Evolutionary conservation across 2,329 filamentous ascomycete genomes (phyloP).

Genomic region (Hymenotorrendiella dingleyae): DNA sequence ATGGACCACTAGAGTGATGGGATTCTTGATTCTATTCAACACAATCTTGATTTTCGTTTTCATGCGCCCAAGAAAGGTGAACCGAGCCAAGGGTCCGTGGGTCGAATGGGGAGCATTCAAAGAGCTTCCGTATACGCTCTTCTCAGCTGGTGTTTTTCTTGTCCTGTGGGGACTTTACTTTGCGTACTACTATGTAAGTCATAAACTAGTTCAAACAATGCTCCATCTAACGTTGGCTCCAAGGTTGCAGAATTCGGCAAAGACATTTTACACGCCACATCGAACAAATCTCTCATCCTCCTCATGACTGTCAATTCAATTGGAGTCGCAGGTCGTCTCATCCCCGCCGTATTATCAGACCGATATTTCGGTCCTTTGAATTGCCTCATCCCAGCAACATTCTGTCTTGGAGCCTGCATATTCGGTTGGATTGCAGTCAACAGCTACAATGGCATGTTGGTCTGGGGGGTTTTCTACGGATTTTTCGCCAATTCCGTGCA

Average conservation of each 20-base stretch:
- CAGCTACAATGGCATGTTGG: constrained; percentile 38
- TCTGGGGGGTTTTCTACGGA: constrained; percentile 46
- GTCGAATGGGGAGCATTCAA: neutral
- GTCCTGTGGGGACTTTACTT: constrained; percentile 1
- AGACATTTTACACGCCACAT: constrained; percentile 30
- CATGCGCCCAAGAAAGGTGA: neutral
- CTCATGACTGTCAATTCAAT: constrained; percentile 48
- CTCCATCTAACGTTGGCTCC: constrained; percentile 28
- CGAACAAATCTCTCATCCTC: constrained; percentile 39
- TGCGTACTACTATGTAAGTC: constrained; percentile 1
- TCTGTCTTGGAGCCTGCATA: constrained; percentile 30
- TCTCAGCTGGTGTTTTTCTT: neutral
- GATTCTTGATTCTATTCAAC: constrained; percentile 32
- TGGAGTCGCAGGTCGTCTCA: constrained; percentile 40
- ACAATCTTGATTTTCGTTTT: neutral
- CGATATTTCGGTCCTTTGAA: constrained; percentile 45
- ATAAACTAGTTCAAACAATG: neutral
- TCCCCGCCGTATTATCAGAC: constrained; percentile 41
- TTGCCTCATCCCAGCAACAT: constrained; percentile 39
- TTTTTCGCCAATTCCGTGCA: constrained; percentile 44
- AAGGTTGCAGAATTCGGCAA: constrained; percentile 32
- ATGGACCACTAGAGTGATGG: constrained; percentile 42
- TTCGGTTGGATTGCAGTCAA: constrained; percentile 46
- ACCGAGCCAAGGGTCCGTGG: neutral
- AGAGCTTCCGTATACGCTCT: neutral